Base-by-base conservation (phyloP, 352 stramenopile genomes). In the Chrysophaeum taylorii region DNA sequence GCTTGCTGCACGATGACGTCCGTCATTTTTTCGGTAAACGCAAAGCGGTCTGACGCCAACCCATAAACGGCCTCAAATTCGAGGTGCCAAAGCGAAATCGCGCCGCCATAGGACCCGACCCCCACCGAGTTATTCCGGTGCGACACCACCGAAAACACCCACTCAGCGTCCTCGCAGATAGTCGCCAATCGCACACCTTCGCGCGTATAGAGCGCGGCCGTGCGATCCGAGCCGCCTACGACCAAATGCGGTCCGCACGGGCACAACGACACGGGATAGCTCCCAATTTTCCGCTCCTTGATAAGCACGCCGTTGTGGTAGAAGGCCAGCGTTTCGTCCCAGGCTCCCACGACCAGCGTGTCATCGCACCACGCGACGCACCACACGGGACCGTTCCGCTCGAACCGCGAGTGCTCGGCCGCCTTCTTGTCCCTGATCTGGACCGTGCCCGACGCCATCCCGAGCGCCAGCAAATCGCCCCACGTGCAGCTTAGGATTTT, bases 1-100 rank as follows among this genome's bases (percentile, higher is more conserved):
- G 88, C 96, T 77, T 94, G 86, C 81, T 96, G 89, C 23, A 97
- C 88, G 72, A 97, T 92, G 61, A 97, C 90, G 73, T 96, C 91
- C 16, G 90, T 97, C 66, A 97, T 87, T 70, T 94, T 88, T 73
- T 97, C 90, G 2, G 89, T 85, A 74, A 94, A 96, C 14, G 90
- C 90, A 69, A 94, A 97, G 0, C 91, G 85, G 66, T 97, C 91
- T 61, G 94, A 82, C 74, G 93, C 94, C 37, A 96, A 88, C 52
- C 86, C 88, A 78, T 96, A 87, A 4, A 96, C 86, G 2, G 89
- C 90, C 48, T 87, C 82, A 76, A 96, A 96, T 36, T 92, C 79
- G 33, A 96, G 78, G 76, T 90, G 88, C 52, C 93, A 83, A 57
- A 93, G 74, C 9, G 81, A 74, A 35, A 97, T 84, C 33, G 82